Evolutionary conservation across 1,139 yeast species (phyloP), one percentile per base, ranked within the genome.

Genomic region (Saccharomyces hybrid): DNA sequence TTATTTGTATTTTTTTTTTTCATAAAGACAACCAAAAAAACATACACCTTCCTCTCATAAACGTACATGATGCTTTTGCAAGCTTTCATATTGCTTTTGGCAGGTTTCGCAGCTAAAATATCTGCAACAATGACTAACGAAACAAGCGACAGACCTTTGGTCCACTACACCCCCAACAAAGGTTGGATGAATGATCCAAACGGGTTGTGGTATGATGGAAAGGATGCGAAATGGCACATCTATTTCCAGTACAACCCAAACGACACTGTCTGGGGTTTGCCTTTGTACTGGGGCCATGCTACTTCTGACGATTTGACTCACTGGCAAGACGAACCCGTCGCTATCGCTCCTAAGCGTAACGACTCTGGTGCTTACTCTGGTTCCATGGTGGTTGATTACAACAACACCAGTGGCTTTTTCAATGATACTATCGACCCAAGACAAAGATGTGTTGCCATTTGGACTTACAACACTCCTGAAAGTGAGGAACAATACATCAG

Each of bases 321-420:
- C 46, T 74, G 77, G 77, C 57, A 63, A 9, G 63, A 69, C 42
- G 64, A 66, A 52, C 70, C 64, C 7, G 55, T 62, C 28, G 75
- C 76, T 4, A 55, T 72, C 32, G 56, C 56, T 4, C 68, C 73
- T n/a, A 61, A 59, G 3, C 51, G 58, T 9, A 63, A 62, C 31
- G 63, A 60, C 16, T 65, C 67, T 3, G 72, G 72, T 7, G 70
- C 70, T 11, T 74, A 62, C 58, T 68, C 75, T 7, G 77, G 77
- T 1, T 61, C 69, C 27, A 64, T 70, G 34, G 76, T 74, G 4
- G 60, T 72, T 32, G 77, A 73, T 54, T 54, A 52, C 47, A 62
- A 71, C 58, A 73, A 73, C 58, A 72, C 76, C 4, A 66, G 73
- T 7, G 75, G 74, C 2, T 64, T 71, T 52, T 73, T 72, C 55